These are phyloP conservation scores for Dactylellina drechsleri DNA, from an alignment of 2,329 filamentous ascomycete genomes.

Conservation along the genomic window DNA sequence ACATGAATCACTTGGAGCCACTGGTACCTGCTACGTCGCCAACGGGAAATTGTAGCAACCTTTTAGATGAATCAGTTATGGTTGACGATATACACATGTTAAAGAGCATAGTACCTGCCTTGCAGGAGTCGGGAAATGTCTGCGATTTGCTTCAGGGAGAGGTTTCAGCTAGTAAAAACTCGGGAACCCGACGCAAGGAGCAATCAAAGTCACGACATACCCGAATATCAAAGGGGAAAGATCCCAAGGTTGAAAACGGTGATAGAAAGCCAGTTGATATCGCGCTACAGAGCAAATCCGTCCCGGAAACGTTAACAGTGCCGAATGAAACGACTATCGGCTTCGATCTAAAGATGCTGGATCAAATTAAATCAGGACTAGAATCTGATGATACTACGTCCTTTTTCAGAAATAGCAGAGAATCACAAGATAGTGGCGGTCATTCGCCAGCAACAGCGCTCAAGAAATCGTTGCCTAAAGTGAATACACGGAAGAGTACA, in stretches of 20 bases:
- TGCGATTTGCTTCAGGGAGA: no score
- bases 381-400: constrained; percentile 22
- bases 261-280: not conserved
- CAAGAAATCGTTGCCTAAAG: constrained; percentile 42
- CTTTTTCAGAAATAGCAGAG: constrained; percentile 24
- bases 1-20: not conserved
- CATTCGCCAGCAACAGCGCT: constrained; percentile 49
- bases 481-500: constrained; percentile 8
- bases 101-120: not conserved
- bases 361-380: constrained; percentile 24
- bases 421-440: not conserved
- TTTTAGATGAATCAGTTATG: not conserved
- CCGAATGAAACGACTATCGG: constrained; percentile 1
- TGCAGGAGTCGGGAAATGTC: not conserved
- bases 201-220: not conserved
- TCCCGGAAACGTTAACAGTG: not conserved
- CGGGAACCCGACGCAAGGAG: not conserved
- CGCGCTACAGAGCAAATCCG: not conserved
- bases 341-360: constrained; percentile 31
- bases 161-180: not conserved
- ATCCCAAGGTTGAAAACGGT: not conserved
- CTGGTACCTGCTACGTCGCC: constrained; percentile 20
- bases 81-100: not conserved
- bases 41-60: not conserved
- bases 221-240: not conserved